Evolutionary conservation across 2,329 filamentous ascomycete species (phyloP).

Genomic region (Lachnellula subtilissima): DNA sequence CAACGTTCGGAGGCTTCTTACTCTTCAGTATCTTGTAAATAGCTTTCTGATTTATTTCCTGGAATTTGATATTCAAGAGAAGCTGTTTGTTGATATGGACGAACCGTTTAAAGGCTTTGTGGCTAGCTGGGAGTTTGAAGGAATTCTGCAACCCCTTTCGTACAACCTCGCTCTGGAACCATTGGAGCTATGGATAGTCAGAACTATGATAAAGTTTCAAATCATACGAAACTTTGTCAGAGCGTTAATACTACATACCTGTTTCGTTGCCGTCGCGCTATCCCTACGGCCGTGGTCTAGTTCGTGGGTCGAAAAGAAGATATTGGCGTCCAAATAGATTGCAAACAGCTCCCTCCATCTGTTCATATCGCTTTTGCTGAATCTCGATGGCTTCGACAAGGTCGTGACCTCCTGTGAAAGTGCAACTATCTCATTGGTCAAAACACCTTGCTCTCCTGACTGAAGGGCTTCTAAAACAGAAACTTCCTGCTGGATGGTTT

Average conservation of each 20-base stretch:
- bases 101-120: conserved; percentile 61
- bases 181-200: conserved; percentile 34
- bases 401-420: conserved; percentile 61
- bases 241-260: not conserved
- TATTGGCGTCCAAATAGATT: conserved; percentile 70
- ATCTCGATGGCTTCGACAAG: conserved; percentile 54
- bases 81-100: conserved; percentile 66
- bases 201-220: too few species aligned
- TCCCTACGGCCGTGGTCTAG: conserved; percentile 62
- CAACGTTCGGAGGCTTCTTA: conserved; percentile 34
- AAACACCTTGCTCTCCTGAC: conserved; percentile 51
- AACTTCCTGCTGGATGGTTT: conserved; percentile 67
- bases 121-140: conserved; percentile 64
- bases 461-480: conserved; percentile 65
- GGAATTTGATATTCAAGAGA: conserved; percentile 77
- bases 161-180: conserved; percentile 66
- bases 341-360: conserved; percentile 79
- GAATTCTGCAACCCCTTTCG: conserved; percentile 52
- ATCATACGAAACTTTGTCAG: not conserved
- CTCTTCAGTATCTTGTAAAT: conserved; percentile 83
- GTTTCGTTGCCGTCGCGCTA: conserved; percentile 40
- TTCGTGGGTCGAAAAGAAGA: conserved; percentile 80
- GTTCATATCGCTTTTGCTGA: conserved; percentile 62
- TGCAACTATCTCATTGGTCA: conserved; percentile 57
- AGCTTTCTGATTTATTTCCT: conserved; percentile 75